Evolutionary conservation across 1,139 yeast species (phyloP), one percentile per base, ranked within the genome.

Genomic region (Debaryomycetaceae sp.): DNA sequence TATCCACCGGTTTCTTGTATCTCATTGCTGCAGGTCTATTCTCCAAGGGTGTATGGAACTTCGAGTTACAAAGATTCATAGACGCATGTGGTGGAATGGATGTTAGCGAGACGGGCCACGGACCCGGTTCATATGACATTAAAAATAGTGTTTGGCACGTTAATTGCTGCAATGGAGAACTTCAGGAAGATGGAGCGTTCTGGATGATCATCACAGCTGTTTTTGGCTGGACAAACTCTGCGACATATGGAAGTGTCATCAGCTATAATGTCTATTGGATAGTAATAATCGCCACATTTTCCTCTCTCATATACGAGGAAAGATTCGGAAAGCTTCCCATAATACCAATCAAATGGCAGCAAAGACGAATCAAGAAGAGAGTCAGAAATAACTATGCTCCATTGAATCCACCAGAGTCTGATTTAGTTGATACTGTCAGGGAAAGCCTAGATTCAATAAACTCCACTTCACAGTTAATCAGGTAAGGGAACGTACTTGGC

Each of bases 261-360:
- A 61, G 71, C 36, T 73, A 73, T 52, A 62, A 61, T 37, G 43
- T 58, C 2, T 73, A 72, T 49, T 73, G 78, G 78, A 9, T 58
- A 2, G 58, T 57, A n/a, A 58, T 71, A 0, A 60, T 62, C 7
- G 42, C 41, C 6, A 55, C 56, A 38, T 65, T 67, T 40, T 40
- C 43, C 6, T 53, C 65, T 47, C 59, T 70, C 52, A 54, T 58
- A 37, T 59, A 55, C 48, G 73, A 69, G 42, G 75, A 69, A 42
- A 57, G 54, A 40, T 50, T 59, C 39, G 74, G 72, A 1, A 47
- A 52, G n/a, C 58, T 67, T 38, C 72, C 73, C 3, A 56, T 69
- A 6, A 40, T 83, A 5, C 89, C 89, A 5, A 51, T 80, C 22
- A 64, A 57, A 42, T 78, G 80, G 77, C 90, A 84, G 58, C 60